Percentiles rank a stretch among this genome's conserved stretches.
These are phyloP conservation scores for Phytophthora idaei DNA, from an alignment of 352 stramenopile genomes.

Conservation along the genomic window DNA sequence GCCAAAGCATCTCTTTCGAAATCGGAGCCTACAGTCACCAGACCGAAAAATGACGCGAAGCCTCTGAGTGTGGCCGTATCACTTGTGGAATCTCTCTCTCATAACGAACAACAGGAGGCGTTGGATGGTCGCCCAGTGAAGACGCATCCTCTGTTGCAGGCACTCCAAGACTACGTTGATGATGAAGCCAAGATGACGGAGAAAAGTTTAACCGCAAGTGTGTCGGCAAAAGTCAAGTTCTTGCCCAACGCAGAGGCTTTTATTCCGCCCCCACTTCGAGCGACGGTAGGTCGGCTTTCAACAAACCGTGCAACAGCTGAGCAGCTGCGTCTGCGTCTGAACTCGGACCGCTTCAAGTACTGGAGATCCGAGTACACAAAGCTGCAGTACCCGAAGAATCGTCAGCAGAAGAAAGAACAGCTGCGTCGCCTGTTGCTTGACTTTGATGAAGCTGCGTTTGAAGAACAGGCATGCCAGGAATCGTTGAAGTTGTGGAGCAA, in stretches of 20 bases:
- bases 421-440: slow-evolving; percentile 49
- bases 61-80: slow-evolving; percentile 71
- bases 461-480: slow-evolving; percentile 28
- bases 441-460: slow-evolving; percentile 48
- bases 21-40: slow-evolving; percentile 11
- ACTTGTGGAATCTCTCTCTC: slow-evolving; percentile 71
- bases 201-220: slow-evolving; percentile 19
- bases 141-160: slow-evolving; percentile 66
- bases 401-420: slow-evolving; percentile 43
- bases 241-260: slow-evolving; percentile 49
- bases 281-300: slow-evolving; percentile 27
- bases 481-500: slow-evolving; percentile 13
- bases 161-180: slow-evolving; percentile 69
- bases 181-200: slow-evolving; percentile 44
- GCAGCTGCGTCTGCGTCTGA: slow-evolving; percentile 42
- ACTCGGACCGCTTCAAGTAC: slow-evolving; percentile 48
- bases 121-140: slow-evolving; percentile 67
- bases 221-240: slow-evolving; percentile 37
- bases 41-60: slow-evolving; percentile 40
- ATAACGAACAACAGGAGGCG: slow-evolving; percentile 72
- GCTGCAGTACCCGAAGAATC: slow-evolving; percentile 39
- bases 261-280: slow-evolving; percentile 23
- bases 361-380: slow-evolving; percentile 54
- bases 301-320: slow-evolving; percentile 49
- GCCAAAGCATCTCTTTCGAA: slow-evolving; percentile 38